Evolutionary conservation across 495 filamentous ascomycete species (phyloP).

Genomic region (Xylaria flabelliformis): DNA sequence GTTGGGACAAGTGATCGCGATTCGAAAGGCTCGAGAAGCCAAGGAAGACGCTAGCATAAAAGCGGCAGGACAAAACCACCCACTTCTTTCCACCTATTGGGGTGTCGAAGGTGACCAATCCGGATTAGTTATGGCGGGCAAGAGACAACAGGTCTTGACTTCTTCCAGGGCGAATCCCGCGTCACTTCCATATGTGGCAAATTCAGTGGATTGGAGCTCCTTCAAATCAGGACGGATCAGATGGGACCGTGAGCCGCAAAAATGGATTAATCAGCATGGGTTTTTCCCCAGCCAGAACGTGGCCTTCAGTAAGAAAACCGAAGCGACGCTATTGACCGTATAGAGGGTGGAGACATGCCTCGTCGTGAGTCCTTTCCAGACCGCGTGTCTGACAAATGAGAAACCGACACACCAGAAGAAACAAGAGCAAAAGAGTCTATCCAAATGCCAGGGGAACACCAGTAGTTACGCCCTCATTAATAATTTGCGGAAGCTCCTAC

Average conservation of each 20-base stretch:
- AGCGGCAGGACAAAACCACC: slow-evolving; percentile 14
- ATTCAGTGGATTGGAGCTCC: slow-evolving; percentile 3
- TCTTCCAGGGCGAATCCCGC: slow-evolving; percentile 12
- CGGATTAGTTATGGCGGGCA: slow-evolving; percentile 9
- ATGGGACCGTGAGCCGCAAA: slow-evolving; percentile 24
- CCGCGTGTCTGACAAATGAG: slow-evolving; percentile 41
- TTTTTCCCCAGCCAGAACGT: neutral
- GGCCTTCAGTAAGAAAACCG: neutral
- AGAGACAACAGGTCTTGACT: neutral
- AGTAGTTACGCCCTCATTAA: neutral
- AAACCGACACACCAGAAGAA: slow-evolving; percentile 29
- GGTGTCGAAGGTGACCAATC: slow-evolving; percentile 1
- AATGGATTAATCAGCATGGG: slow-evolving; percentile 14
- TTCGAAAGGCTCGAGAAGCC: slow-evolving; percentile 16
- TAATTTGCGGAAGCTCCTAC: slow-evolving; percentile 12
- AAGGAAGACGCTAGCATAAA: slow-evolving; percentile 21
- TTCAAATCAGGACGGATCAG: slow-evolving; percentile 35
- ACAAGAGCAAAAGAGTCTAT: neutral
- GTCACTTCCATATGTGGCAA: slow-evolving; percentile 11
- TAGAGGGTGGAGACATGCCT: slow-evolving; percentile 14
- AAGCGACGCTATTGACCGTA: neutral
- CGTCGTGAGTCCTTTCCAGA: slow-evolving; percentile 10
- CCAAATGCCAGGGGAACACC: slow-evolving; percentile 7
- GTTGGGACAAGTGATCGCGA: neutral
- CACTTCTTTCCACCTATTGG: slow-evolving; percentile 11